These are phyloP conservation scores for Aspergillus oerlinghausenensis DNA, from an alignment of 2,329 filamentous ascomycete species.

Conservation along the genomic window DNA sequence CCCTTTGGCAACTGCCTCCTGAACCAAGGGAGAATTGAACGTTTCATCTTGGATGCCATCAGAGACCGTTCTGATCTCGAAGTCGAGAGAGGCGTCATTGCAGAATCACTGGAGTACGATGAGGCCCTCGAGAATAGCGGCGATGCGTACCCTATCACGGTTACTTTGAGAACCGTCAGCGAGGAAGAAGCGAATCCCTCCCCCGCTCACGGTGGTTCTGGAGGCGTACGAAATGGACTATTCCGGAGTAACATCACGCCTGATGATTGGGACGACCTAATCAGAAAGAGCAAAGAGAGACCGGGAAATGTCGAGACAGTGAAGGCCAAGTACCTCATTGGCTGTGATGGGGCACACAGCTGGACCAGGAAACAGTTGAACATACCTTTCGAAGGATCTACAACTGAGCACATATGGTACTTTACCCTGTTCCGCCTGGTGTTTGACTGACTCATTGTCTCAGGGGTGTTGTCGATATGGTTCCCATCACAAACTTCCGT, in stretches of 20 bases:
- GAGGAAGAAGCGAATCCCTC: slow-evolving; percentile 52
- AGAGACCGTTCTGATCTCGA: slow-evolving; percentile 49
- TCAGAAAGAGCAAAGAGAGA: slow-evolving; percentile 15
- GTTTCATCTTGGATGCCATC: slow-evolving; percentile 61
- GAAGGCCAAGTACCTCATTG: slow-evolving; percentile 58
- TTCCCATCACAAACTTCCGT: slow-evolving; percentile 52
- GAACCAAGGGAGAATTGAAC: slow-evolving; percentile 67
- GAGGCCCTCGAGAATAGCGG: slow-evolving; percentile 45
- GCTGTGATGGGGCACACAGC: slow-evolving; percentile 62
- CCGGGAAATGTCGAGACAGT: slow-evolving; percentile 36
- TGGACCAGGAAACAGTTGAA: slow-evolving; percentile 58
- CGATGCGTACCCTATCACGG: slow-evolving; percentile 56
- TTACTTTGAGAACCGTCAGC: slow-evolving; percentile 54
- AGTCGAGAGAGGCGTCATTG: slow-evolving; percentile 59
- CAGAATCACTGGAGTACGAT: slow-evolving; percentile 52
- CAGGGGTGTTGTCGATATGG: slow-evolving; percentile 45
- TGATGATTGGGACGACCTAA: slow-evolving; percentile 55
- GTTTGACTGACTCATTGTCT: not conserved
- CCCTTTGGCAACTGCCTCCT: slow-evolving; percentile 56
- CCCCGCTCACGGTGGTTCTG: slow-evolving; percentile 17
- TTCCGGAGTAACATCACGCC: slow-evolving; percentile 57
- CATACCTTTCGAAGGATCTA: slow-evolving; percentile 52
- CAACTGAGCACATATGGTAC: slow-evolving; percentile 35
- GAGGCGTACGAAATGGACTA: slow-evolving; percentile 47
- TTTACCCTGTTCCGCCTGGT: not conserved